These are phyloP conservation scores for Skeletonema menzelii DNA, from an alignment of 108 stramenopile genomes.

Conservation along the genomic window DNA sequence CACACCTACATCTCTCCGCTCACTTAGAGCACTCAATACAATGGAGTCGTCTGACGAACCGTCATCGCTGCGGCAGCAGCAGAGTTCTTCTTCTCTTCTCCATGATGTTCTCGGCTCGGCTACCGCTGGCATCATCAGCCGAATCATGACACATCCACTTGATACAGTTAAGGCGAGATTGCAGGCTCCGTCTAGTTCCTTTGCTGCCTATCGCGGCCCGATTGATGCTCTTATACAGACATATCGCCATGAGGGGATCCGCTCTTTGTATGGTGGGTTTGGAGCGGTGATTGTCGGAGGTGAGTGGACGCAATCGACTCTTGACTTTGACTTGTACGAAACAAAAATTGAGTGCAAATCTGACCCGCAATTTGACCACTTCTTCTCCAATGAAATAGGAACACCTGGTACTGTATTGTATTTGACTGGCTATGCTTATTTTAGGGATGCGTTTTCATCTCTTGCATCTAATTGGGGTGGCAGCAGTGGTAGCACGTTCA, in stretches of 20 bases:
- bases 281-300: slow-evolving; percentile 82
- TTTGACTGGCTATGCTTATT: slow-evolving; percentile 89
- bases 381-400: slow-evolving; percentile 27
- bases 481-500: slow-evolving; percentile 12
- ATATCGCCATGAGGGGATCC: slow-evolving; percentile 81
- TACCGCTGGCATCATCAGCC: slow-evolving; percentile 73
- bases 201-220: slow-evolving; percentile 55
- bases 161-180: slow-evolving; percentile 78
- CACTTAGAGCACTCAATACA: too few species aligned
- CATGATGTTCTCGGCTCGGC: slow-evolving; percentile 73
- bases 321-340: background rate
- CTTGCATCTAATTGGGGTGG: background rate
- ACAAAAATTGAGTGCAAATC: background rate
- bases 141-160: slow-evolving; percentile 76
- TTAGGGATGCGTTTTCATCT: slow-evolving; percentile 57
- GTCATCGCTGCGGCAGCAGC: slow-evolving; percentile 4
- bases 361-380: background rate
- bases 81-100: background rate
- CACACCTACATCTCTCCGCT: too few species aligned
- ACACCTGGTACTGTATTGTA: slow-evolving; percentile 95
- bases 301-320: background rate
- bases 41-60: background rate
- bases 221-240: slow-evolving; percentile 66
- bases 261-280: slow-evolving; percentile 92
- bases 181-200: slow-evolving; percentile 34